Conservation (phyloP, 192 early-diverging fungal species). For the Allomyces javanicus region DNA sequence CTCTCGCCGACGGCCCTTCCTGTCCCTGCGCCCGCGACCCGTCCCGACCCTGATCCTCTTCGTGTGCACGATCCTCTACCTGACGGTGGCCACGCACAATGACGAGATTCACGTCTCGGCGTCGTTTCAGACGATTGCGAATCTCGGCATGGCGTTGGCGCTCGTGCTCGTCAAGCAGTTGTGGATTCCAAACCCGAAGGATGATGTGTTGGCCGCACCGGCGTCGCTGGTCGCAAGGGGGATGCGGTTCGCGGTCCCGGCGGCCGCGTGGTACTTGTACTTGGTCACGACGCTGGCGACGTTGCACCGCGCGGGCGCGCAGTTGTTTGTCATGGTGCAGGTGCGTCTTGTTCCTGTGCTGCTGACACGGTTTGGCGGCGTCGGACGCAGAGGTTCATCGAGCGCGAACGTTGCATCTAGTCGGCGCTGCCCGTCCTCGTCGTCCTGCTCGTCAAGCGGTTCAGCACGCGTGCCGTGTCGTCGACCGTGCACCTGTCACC, state of each 20-base stretch:
- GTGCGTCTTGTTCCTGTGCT: no score
- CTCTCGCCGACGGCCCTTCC: neutral
- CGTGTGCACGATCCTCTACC: neutral
- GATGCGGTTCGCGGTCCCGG: neutral
- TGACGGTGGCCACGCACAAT: neutral
- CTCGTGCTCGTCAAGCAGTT: neutral
- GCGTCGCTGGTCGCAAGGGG: neutral
- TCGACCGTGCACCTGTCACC: neutral
- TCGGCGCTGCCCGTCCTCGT: neutral
- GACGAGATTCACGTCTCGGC: neutral
- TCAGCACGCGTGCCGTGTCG: neutral
- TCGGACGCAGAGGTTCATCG: no score
- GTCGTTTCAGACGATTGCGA: neutral
- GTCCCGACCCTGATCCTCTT: neutral
- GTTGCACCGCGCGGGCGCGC: no score
- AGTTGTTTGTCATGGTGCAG: no score
- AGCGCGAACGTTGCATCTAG: neutral
- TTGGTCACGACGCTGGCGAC: neutral
- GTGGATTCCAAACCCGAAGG: neutral
- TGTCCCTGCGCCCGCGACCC: neutral
- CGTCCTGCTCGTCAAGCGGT: neutral
- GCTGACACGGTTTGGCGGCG: no score
- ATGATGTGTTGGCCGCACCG: neutral
- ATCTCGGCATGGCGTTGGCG: neutral
- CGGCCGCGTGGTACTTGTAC: neutral